Conservation (phyloP, 2,329 filamentous ascomycete genomes). For the Aureobasidium subglaciale region DNA sequence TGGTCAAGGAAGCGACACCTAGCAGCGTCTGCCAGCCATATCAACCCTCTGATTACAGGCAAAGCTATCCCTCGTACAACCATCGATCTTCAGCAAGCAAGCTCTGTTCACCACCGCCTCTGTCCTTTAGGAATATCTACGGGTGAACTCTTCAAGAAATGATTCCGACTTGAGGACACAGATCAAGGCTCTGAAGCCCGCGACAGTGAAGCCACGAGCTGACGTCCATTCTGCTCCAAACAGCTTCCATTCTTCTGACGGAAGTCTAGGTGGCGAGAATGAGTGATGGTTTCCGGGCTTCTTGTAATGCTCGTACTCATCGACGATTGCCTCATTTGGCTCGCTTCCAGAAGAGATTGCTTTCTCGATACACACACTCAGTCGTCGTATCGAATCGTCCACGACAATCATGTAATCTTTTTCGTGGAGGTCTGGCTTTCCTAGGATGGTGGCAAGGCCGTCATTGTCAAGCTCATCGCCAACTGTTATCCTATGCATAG, state of each 20-base stretch:
- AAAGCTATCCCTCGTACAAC: no score
- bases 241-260: not conserved
- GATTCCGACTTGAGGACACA: not conserved
- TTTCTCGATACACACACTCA: not conserved
- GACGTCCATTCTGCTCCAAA: not conserved
- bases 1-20: no score
- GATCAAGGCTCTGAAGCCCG: not conserved
- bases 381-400: not conserved
- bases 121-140: no score
- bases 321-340: not conserved
- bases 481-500: no score
- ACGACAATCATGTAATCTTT: not conserved
- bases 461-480: not conserved
- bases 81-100: no score
- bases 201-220: not conserved
- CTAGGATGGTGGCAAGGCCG: not conserved
- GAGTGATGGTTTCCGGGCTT: not conserved
- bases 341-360: not conserved
- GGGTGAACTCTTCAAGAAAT: not conserved
- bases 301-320: not conserved
- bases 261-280: not conserved
- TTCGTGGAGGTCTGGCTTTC: not conserved
- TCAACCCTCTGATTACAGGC: no score
- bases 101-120: no score
- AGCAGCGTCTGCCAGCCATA: no score